phyloP scores from a whole-genome alignment of 2,329 filamentous ascomycete genomes.

The Penicillium sp. region DNA sequence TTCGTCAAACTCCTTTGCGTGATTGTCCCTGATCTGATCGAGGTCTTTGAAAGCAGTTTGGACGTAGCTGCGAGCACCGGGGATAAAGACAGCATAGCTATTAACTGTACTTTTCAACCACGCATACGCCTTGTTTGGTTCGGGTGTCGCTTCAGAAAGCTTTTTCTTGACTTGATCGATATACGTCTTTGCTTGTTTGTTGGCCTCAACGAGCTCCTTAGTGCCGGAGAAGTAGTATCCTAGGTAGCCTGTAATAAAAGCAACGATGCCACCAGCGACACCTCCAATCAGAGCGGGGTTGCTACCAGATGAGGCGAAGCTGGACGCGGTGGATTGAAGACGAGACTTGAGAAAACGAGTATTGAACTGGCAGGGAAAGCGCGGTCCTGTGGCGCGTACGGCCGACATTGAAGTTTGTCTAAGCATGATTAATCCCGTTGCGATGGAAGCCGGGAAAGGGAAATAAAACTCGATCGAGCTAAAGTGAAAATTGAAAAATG shows the following conservation, averaged over 20 bases:
- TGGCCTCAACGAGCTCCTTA: constrained; percentile 48
- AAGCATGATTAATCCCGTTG: constrained; percentile 1
- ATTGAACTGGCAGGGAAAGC: constrained; percentile 3
- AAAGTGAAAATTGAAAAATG: too few relatives aligned
- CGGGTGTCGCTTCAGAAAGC: constrained; percentile 61
- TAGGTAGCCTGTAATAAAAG: constrained; percentile 49
- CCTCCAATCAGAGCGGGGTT: constrained; percentile 46
- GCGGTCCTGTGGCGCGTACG: constrained; percentile 1
- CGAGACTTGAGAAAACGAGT: constrained; percentile 18
- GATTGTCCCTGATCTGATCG: constrained; percentile 65
- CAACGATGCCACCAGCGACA: constrained; percentile 49
- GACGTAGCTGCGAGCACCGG: constrained; percentile 67
- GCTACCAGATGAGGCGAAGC: constrained; percentile 19
- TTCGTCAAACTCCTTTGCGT: constrained; percentile 67
- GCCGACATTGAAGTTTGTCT: background rate
- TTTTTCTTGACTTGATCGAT: constrained; percentile 60
- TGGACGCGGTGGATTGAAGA: constrained; percentile 30
- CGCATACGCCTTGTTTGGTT: constrained; percentile 63
- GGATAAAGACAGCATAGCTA: constrained; percentile 69
- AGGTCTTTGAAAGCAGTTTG: constrained; percentile 69
- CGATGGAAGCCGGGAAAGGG: too few relatives aligned
- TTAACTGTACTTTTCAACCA: constrained; percentile 65
- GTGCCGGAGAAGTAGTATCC: constrained; percentile 57
- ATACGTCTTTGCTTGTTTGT: constrained; percentile 59
- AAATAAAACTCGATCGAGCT: too few relatives aligned